Percentiles rank a stretch among this genome's conserved stretches.
Evolutionary conservation across 306 rosid species (phyloP).

Genomic region (Lathyrus sativus): DNA sequence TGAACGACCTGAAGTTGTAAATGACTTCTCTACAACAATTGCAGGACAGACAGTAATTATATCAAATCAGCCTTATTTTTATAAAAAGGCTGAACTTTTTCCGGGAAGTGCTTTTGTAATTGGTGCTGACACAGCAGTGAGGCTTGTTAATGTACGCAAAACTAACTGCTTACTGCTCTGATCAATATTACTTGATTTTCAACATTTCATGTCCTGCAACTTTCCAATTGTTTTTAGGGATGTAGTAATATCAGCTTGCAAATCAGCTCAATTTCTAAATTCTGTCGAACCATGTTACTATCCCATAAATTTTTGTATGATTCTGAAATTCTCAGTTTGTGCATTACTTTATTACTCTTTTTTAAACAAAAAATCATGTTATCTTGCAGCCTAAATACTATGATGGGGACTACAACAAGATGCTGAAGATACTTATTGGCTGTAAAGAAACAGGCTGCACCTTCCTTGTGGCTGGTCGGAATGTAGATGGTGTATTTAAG

Average conservation of each 20-base stretch:
- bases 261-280: constrained; percentile 22
- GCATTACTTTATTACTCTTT: background rate
- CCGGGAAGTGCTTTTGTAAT: constrained; percentile 94
- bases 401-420: constrained; percentile 72
- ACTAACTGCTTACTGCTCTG: constrained; percentile 21
- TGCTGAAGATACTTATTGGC: constrained; percentile 66
- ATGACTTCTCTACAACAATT: constrained; percentile 42
- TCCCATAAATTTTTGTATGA: constrained; percentile 12
- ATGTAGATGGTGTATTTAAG: constrained; percentile 78
- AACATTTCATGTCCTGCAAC: constrained; percentile 23
- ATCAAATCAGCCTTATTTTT: constrained; percentile 85
- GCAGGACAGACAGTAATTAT: constrained; percentile 83
- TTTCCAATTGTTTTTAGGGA: background rate
- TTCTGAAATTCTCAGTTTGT: background rate
- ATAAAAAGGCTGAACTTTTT: constrained; percentile 88
- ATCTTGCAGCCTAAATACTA: constrained; percentile 82
- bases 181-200: constrained; percentile 25
- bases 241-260: constrained; percentile 16
- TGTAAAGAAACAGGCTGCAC: constrained; percentile 76
- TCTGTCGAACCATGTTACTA: background rate
- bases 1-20: constrained; percentile 22
- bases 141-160: constrained; percentile 79
- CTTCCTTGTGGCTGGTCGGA: constrained; percentile 86
- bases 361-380: background rate
- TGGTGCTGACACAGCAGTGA: constrained; percentile 89